Evolutionary conservation across 306 rosid species (phyloP).

Genomic region (Gastrolobium villosum): DNA sequence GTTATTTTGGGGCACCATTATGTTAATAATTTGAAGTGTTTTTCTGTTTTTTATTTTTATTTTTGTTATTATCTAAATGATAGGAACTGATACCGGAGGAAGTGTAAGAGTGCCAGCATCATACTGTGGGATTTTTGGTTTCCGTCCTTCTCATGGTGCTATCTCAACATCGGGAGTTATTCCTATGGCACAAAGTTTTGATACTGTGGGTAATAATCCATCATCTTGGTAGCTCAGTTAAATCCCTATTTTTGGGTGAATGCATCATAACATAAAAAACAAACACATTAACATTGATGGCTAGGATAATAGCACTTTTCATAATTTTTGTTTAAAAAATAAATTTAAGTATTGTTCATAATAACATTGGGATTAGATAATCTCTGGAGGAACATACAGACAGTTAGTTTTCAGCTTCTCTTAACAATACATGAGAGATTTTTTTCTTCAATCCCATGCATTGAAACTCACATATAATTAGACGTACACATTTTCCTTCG

Average conservation of each 20-base stretch:
- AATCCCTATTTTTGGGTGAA: constrained; percentile 13
- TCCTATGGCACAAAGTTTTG: constrained; percentile 95
- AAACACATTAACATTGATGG: neutral
- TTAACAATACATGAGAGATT: neutral
- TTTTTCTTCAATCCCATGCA: neutral
- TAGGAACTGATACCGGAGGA: constrained; percentile 97
- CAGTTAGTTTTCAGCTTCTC: constrained; percentile 8
- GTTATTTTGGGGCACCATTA: constrained; percentile 34
- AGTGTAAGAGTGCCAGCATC: constrained; percentile 97
- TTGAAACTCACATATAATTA: neutral
- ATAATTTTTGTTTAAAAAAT: neutral
- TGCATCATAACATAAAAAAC: neutral
- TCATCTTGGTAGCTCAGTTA: constrained; percentile 11
- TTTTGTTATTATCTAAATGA: neutral
- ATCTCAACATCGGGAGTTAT: constrained; percentile 73
- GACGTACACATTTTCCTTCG: neutral
- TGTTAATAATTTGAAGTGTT: constrained; percentile 20
- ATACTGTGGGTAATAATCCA: constrained; percentile 78
- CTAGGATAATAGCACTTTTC: too few relatives aligned
- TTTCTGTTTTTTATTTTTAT: neutral
- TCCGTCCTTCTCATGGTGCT: constrained; percentile 85
- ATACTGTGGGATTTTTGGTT: constrained; percentile 90
- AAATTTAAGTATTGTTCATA: neutral
- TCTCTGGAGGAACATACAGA: constrained; percentile 3
- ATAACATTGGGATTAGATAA: neutral